Conservation (phyloP, 1,284 basidiomycete genomes). For the Leccinum fallax region DNA sequence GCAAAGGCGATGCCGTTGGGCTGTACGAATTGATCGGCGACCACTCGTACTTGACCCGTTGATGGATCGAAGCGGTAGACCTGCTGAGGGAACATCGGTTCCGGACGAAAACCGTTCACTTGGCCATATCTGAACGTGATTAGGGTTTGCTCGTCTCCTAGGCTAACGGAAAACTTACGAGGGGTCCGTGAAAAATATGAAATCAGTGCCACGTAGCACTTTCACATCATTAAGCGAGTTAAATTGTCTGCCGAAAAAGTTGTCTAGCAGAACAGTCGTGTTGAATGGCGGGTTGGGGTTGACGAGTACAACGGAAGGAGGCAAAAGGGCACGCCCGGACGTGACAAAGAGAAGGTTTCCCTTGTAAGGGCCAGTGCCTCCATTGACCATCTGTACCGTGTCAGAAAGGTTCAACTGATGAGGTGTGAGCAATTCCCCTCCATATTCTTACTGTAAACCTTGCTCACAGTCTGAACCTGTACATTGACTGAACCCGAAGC, state of each 20-base stretch:
- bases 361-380: conserved; percentile 69
- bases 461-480: conserved; percentile 52
- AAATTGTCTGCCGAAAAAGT: conserved; percentile 77
- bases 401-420: conserved; percentile 51
- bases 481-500: conserved; percentile 50
- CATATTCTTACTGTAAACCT: neutral
- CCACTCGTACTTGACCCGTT: conserved; percentile 63
- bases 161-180: conserved; percentile 40
- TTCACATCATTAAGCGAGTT: conserved; percentile 82
- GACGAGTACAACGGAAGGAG: conserved; percentile 66
- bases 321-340: conserved; percentile 64
- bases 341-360: conserved; percentile 65
- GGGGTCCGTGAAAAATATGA: conserved; percentile 63
- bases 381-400: conserved; percentile 70
- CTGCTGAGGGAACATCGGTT: conserved; percentile 66
- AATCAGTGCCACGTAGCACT: conserved; percentile 63
- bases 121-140: conserved; percentile 57
- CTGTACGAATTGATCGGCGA: conserved; percentile 67
- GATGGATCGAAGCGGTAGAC: conserved; percentile 73
- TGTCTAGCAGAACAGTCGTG: conserved; percentile 65
- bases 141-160: neutral
- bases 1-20: conserved; percentile 73
- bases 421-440: neutral
- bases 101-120: conserved; percentile 63
- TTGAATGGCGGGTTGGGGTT: conserved; percentile 66